Evolutionary conservation across 345 rosid genomes (phyloP), one percentile per base, ranked within the genome.

Genomic region (Euclidium syriacum): DNA sequence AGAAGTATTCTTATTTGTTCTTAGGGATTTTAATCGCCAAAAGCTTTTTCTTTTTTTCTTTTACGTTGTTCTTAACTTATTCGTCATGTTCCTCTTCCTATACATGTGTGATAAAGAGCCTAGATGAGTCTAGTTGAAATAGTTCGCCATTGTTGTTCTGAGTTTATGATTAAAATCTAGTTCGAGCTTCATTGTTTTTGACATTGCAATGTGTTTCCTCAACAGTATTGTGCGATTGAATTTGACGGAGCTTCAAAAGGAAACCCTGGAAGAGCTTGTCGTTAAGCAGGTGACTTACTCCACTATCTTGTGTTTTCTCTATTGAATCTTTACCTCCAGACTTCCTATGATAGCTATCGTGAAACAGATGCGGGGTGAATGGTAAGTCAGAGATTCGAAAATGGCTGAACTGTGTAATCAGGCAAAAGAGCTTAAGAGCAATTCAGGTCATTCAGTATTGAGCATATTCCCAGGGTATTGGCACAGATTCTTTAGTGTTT

Each of bases 181-280:
- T n/a, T n/a, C n/a, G n/a, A n/a, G n/a, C n/a, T n/a, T n/a, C n/a
- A n/a, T n/a, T n/a, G n/a, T 15, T 50, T 0, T 26, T 26, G 4
- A 8, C n/a, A 54, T 6, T 56, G 20, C 3, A 12, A 41, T 7
- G 3, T 30, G 33, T 1, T 0, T 18, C 48, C 27, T 26, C 89
- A 88, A 92, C 62, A 30, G 18, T 75, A 76, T 14, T 86, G 85
- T 76, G 70, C 64, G 65, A 71, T 91, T 42, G 90, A 86, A 77
- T 91, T 88, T 74, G 98, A 91, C 71, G 98, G 98, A 53, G 96
- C 98, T 67, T 83, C 92, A 7, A 91, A 79, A 67, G 96, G 98
- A 70, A 91, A 91, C 78, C 98, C 96, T n/a, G 98, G 98, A 54
- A 83, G 40, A 77, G 85, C 91, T 85, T 26, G 88, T 85, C 53